Base-by-base conservation (phyloP, 352 stramenopile genomes). In the Globisporangium radiosum region DNA sequence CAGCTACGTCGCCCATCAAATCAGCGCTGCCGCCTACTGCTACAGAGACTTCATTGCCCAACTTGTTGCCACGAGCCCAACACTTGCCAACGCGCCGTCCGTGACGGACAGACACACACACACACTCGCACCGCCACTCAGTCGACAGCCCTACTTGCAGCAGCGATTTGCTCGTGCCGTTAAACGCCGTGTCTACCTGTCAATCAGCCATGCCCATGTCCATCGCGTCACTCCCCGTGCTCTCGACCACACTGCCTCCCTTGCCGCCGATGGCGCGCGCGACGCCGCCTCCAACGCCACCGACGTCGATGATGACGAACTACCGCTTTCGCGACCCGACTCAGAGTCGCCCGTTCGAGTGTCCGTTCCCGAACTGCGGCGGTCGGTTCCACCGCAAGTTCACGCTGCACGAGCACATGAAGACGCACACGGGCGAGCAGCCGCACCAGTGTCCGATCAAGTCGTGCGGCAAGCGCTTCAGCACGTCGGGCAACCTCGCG, bases 351-450 rank as follows among this genome's bases (percentile, higher is more conserved):
- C 55, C 55, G n/a, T 60, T 54, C 33, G 4, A 45, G 11, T 60
- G 55, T 38, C 55, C 55, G 33, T 44, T 60, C 7, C 42, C 55
- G 10, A 53, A 63, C 36, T 86, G 73, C 54, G 68, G 58, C 11
- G 70, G 72, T 15, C 71, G 73, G 5, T 87, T 88, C 69, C 75
- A 85, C 63, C 78, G 78, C 66, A 85, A 84, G 56, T 88, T 84
- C 57, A 88, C 79, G 49, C 63, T 87, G 54, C 81, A 73, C 45
- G 77, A 88, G 56, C 81, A 91, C 60, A 75, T 83, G 57, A 89
- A 89, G 70, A 91, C 79, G 48, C 81, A 91, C 68, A 88, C 79
- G 52, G 81, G 81, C 14, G 79, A 89, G 65, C 78, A 88, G 52
- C 80, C 82, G 4, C 75, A 89, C 52, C 33, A 60, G 37, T 79